Evolutionary conservation across 345 rosid genomes (phyloP), one percentile per base, ranked within the genome.

Genomic region (Populus ilicifolia): DNA sequence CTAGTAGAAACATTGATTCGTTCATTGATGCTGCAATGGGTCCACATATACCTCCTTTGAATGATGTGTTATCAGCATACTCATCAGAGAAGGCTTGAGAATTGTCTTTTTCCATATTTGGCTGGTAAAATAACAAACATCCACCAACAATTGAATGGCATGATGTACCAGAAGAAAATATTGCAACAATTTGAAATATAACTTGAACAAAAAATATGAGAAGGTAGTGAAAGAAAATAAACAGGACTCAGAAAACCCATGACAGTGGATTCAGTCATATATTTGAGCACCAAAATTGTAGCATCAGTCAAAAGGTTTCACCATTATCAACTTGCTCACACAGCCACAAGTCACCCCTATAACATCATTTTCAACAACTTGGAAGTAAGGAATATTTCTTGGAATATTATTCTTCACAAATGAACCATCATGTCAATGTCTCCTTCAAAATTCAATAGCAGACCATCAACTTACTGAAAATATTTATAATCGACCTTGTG

Each of bases 1-100:
- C 90, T 70, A 96, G 87, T 71, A 68, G 66, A 84, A 96, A 93
- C 99, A 93, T 92, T 69, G 93, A 87, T 84, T 96, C 98, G 75
- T 92, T 89, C 86, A 93, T 90, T 64, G 99, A 82, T 83, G 90
- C 90, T 76, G 99, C 93, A 84, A 96, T 89, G 21, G 99, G 99
- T 73, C 97, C 97, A 81, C 99, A 96, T 63, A 91, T 75, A 85
- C 88, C 89, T 80, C 89, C 96, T 67, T 88, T 86, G 83, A 89
- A 91, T 54, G 75, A 68, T 44, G 89, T 85, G 79, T 44, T 81
- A 74, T 78, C 93, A 65, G 76, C 89, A 79, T 43, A 67, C 65
- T 85, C 77, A n/a, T 83, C 52, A 7, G 74, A 36, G 43, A 75
- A 79, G 76, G 44, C 80, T 79, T 79, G 86, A 78, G 84, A 78